These are phyloP conservation scores for Tephrocybe sp. DNA, from an alignment of 768 basidiomycete species.

Conservation along the genomic window DNA sequence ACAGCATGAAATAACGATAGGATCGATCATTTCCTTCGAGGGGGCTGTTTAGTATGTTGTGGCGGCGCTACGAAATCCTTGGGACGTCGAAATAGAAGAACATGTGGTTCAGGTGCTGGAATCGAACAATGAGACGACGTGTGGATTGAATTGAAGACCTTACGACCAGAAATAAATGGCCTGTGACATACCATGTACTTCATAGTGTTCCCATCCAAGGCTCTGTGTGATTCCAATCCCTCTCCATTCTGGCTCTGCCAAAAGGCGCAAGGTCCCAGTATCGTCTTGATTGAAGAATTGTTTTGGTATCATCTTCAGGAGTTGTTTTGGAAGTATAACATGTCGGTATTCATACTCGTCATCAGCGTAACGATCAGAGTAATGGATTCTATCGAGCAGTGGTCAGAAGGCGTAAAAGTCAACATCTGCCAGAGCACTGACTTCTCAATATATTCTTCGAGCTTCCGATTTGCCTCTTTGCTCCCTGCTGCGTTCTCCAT, in stretches of 20 bases:
- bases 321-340: conserved; percentile 93
- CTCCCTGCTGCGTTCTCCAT: conserved; percentile 28
- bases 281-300: conserved; percentile 75
- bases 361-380: conserved; percentile 91
- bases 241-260: conserved; percentile 91
- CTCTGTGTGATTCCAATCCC: conserved; percentile 96
- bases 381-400: conserved; percentile 64
- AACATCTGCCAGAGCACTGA: conserved; percentile 26
- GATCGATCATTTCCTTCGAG: conserved; percentile 40
- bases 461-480: conserved; percentile 47
- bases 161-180: too few relatives aligned
- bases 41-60: conserved; percentile 39
- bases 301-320: conserved; percentile 92
- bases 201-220: conserved; percentile 96
- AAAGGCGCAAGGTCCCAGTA: conserved; percentile 75
- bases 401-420: conserved; percentile 17
- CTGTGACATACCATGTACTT: conserved; percentile 76
- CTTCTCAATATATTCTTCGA: conserved; percentile 83
- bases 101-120: conserved; percentile 88
- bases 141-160: too few relatives aligned
- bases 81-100: conserved; percentile 85
- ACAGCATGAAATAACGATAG: neutral
- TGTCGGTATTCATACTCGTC: conserved; percentile 95
- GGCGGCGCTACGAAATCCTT: conserved; percentile 63
- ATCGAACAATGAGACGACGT: conserved; percentile 2